Conservation (phyloP, 345 rosid species). For the Acer yangbiense region DNA sequence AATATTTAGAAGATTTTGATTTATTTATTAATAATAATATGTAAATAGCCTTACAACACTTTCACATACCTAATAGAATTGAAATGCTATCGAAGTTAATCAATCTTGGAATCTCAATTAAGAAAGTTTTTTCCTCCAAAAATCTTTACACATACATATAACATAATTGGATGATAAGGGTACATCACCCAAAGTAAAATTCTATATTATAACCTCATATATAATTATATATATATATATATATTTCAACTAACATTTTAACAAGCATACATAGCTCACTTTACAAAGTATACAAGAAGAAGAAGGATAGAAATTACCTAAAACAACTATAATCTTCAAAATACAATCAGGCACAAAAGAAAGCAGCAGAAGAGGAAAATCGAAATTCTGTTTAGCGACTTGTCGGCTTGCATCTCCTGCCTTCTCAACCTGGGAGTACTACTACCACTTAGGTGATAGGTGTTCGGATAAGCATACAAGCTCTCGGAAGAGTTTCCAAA, state of each 20-base stretch:
- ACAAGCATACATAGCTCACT: slow-evolving; percentile 19
- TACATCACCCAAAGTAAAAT: not conserved
- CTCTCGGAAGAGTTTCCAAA: slow-evolving; percentile 69
- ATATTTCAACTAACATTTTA: slow-evolving; percentile 11
- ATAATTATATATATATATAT: not conserved
- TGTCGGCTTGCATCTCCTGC: slow-evolving; percentile 67
- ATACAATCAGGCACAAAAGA: slow-evolving; percentile 79
- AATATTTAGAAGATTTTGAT: too few species aligned
- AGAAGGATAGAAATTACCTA: not conserved
- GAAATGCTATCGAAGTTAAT: too few species aligned
- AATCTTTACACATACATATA: not conserved
- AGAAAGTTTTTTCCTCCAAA: not conserved
- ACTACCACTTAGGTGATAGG: slow-evolving; percentile 39
- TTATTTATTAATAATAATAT: too few species aligned
- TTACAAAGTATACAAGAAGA: slow-evolving; percentile 23
- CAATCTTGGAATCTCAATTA: too few species aligned
- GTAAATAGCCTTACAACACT: too few species aligned
- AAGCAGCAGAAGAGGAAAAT: slow-evolving; percentile 82
- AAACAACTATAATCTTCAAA: slow-evolving; percentile 38
- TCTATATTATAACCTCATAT: slow-evolving; percentile 14
- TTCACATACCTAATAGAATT: too few species aligned
- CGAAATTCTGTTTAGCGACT: slow-evolving; percentile 75
- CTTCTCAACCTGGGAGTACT: slow-evolving; percentile 62
- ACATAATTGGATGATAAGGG: not conserved
- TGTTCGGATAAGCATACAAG: slow-evolving; percentile 46